A percentile compares a stretch with the other conserved stretches of the same genome.
phyloP scores from a whole-genome alignment of 2,329 filamentous ascomycete genomes.

The Neoscytalidium dimidiatum region DNA sequence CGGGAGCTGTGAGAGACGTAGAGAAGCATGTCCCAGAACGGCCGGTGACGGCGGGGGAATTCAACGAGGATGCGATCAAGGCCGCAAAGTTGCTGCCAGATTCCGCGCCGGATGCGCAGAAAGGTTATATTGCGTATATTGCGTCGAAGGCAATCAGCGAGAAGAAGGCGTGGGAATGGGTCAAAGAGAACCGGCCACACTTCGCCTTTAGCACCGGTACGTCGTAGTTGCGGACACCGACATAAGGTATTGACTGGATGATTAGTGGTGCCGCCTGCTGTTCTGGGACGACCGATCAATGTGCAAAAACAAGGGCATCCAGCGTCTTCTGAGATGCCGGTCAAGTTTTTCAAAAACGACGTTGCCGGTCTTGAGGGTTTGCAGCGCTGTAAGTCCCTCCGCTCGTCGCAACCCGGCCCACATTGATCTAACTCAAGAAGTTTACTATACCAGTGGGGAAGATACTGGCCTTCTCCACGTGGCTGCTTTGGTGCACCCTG shows the following conservation, averaged over 20 bases:
- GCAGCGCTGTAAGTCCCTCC: not conserved
- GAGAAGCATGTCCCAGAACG: slow-evolving; percentile 32
- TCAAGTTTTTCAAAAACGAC: slow-evolving; percentile 19
- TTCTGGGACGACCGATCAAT: slow-evolving; percentile 22
- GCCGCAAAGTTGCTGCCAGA: slow-evolving; percentile 33
- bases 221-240: not conserved
- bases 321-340: slow-evolving; percentile 18
- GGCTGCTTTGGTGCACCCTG: slow-evolving; percentile 23
- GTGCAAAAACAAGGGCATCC: slow-evolving; percentile 23
- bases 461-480: slow-evolving; percentile 27
- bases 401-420: not conserved
- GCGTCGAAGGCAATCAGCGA: slow-evolving; percentile 47
- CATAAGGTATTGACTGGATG: not conserved
- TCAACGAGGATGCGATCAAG: slow-evolving; percentile 35
- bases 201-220: slow-evolving; percentile 41
- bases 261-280: slow-evolving; percentile 3
- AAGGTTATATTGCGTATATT: slow-evolving; percentile 36
- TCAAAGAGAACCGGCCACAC: slow-evolving; percentile 39
- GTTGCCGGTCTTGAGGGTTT: not conserved
- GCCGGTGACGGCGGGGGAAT: slow-evolving; percentile 29
- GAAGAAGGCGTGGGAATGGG: slow-evolving; percentile 44
- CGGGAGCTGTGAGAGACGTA: slow-evolving; percentile 31
- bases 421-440: too few species aligned
- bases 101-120: slow-evolving; percentile 21
- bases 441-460: slow-evolving; percentile 23